phyloP scores from a whole-genome alignment of 352 stramenopile species.

The Phytophthora rubi region DNA sequence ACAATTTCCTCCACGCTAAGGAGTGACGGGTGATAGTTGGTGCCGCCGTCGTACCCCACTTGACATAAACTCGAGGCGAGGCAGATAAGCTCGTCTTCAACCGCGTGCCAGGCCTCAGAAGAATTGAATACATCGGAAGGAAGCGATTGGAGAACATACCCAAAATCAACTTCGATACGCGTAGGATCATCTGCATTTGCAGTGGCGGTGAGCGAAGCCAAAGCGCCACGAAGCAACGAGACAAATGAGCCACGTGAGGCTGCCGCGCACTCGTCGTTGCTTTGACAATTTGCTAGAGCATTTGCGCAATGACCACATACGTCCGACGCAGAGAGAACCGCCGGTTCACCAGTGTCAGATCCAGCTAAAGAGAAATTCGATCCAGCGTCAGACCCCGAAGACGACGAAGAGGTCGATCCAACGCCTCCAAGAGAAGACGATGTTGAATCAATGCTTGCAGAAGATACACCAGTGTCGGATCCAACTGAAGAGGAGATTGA shows the following conservation, averaged over 20 bases:
- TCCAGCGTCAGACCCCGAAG: background rate
- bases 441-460: too few species aligned
- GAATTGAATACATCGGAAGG: background rate
- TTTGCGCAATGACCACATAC: background rate
- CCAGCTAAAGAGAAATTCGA: background rate
- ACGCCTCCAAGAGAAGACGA: background rate
- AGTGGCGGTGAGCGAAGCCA: background rate
- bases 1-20: constrained; percentile 5
- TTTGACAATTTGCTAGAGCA: constrained; percentile 1
- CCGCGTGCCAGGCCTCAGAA: background rate
- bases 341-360: background rate
- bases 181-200: background rate
- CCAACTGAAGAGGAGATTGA: background rate
- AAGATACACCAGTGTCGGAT: too few species aligned
- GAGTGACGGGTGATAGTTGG: background rate
- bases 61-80: constrained; percentile 7
- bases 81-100: constrained; percentile 3
- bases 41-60: constrained; percentile 1
- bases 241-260: background rate
- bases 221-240: background rate
- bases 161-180: constrained; percentile 2
- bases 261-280: background rate
- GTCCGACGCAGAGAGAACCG: background rate
- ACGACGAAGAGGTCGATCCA: background rate
- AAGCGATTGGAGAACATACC: background rate